These are phyloP conservation scores for Medicago truncatula DNA, from an alignment of 306 rosid species.

Conservation along the genomic window DNA sequence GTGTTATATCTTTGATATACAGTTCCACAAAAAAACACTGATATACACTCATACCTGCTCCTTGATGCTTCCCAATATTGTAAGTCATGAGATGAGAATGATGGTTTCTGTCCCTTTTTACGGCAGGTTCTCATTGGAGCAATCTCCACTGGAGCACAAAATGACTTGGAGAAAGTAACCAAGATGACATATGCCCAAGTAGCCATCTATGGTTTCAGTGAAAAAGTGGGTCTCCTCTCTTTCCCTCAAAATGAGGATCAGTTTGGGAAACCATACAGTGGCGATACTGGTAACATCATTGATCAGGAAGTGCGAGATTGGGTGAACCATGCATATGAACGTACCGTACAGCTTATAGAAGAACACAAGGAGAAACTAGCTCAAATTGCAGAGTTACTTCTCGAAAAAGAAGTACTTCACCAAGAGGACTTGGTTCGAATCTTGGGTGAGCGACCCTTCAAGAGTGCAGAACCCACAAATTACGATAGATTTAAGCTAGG, in stretches of 20 bases:
- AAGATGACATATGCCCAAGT: constrained; percentile 98
- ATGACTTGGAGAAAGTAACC: constrained; percentile 95
- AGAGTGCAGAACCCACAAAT: constrained; percentile 58
- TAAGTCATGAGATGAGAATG: constrained; percentile 1
- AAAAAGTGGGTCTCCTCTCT: constrained; percentile 92
- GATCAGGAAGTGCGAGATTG: constrained; percentile 88
- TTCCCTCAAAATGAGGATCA: constrained; percentile 82
- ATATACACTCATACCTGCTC: neutral
- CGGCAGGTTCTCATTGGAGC: constrained; percentile 77
- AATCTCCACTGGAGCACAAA: constrained; percentile 94
- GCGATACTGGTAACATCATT: constrained; percentile 79
- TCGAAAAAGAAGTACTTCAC: constrained; percentile 96
- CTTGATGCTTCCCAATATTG: constrained; percentile 12
- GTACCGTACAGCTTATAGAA: constrained; percentile 64
- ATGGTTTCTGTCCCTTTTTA: constrained; percentile 19
- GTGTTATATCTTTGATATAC: neutral
- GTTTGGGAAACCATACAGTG: constrained; percentile 83
- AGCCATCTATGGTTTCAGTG: constrained; percentile 90
- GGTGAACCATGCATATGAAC: constrained; percentile 75
- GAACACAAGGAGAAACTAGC: constrained; percentile 82
- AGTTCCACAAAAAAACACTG: neutral
- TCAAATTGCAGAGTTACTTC: constrained; percentile 82
- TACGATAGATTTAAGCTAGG: constrained; percentile 79
- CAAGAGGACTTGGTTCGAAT: constrained; percentile 74
- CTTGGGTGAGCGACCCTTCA: constrained; percentile 80